These are phyloP conservation scores for Coprinopsis marcescibilis DNA, from an alignment of 768 basidiomycete genomes.

Conservation along the genomic window DNA sequence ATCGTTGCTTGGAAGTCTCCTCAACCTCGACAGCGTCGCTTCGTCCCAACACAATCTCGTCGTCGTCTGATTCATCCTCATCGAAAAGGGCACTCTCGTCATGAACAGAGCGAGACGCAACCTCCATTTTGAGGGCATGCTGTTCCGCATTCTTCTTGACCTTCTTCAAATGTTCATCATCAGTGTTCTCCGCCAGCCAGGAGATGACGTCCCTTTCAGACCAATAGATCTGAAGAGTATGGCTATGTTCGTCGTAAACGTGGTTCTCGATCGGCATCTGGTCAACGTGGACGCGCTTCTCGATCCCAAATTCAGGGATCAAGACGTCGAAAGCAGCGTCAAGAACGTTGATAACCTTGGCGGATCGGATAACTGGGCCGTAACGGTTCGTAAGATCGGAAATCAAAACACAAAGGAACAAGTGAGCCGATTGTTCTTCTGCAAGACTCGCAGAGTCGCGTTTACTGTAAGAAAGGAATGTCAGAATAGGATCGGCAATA, in stretches of 20 bases:
- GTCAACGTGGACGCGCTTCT: constrained; percentile 97
- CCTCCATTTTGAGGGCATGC: constrained; percentile 88
- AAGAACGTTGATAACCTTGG: constrained; percentile 93
- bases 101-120: constrained; percentile 75
- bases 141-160: constrained; percentile 91
- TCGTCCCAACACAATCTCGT: constrained; percentile 76
- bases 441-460: constrained; percentile 87
- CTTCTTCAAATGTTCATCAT: constrained; percentile 93
- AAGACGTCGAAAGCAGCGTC: constrained; percentile 97
- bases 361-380: constrained; percentile 92
- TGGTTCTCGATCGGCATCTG: constrained; percentile 99
- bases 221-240: constrained; percentile 95
- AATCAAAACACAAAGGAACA: constrained; percentile 92
- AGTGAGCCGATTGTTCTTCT: constrained; percentile 92
- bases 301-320: constrained; percentile 95
- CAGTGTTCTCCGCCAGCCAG: constrained; percentile 92
- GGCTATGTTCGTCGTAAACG: constrained; percentile 92
- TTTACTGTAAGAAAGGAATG: constrained; percentile 46
- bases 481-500: not conserved
- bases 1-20: constrained; percentile 74
- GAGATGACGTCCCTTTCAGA: constrained; percentile 89
- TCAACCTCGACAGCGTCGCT: constrained; percentile 26
- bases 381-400: constrained; percentile 91
- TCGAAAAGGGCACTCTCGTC: constrained; percentile 88
- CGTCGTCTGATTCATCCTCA: constrained; percentile 78